These are phyloP conservation scores for Nakazawaea ishiwadae DNA, from an alignment of 805 yeast species.

Conservation along the genomic window DNA sequence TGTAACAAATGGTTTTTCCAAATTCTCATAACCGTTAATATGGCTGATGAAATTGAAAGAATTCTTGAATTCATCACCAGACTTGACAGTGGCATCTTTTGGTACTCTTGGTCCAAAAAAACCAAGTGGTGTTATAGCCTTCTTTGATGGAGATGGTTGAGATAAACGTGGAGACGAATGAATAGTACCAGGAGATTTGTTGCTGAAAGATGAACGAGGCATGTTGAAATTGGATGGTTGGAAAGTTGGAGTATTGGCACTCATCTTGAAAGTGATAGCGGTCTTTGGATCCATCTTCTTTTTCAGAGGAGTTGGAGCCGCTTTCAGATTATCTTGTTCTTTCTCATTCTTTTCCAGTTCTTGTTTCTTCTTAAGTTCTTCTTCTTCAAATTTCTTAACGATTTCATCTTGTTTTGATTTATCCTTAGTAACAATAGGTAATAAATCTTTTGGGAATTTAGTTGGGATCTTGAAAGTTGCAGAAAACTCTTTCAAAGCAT, in stretches of 20 bases:
- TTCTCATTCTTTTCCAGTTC: slow-evolving; percentile 16
- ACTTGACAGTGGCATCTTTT: slow-evolving; percentile 20
- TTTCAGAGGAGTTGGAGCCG: slow-evolving; percentile 20
- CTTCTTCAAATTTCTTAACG: slow-evolving; percentile 25
- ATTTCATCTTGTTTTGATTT: slow-evolving; percentile 62
- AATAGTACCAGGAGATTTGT: slow-evolving; percentile 5
- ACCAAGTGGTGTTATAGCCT: slow-evolving; percentile 15
- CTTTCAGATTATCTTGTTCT: slow-evolving; percentile 10
- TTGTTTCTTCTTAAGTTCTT: slow-evolving; percentile 14
- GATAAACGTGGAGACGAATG: slow-evolving; percentile 16
- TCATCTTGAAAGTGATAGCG: slow-evolving; percentile 63
- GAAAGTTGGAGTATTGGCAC: slow-evolving; percentile 64
- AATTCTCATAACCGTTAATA: slow-evolving; percentile 32
- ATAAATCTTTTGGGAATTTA: slow-evolving; percentile 51
- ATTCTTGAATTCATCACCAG: slow-evolving; percentile 30
- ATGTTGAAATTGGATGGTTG: slow-evolving; percentile 38
- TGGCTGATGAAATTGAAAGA: slow-evolving; percentile 51
- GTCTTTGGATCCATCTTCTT: slow-evolving; percentile 49
- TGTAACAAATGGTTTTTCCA: slow-evolving; percentile 65
- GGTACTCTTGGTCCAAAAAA: slow-evolving; percentile 37
- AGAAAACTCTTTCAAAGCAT: slow-evolving; percentile 71
- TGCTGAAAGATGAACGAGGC: slow-evolving; percentile 12
- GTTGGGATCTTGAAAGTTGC: slow-evolving; percentile 65
- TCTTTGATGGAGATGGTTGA: slow-evolving; percentile 4
- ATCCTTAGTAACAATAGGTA: slow-evolving; percentile 69